Evolutionary conservation across 345 rosid species (phyloP).

Genomic region (Erucastrum elatum): DNA sequence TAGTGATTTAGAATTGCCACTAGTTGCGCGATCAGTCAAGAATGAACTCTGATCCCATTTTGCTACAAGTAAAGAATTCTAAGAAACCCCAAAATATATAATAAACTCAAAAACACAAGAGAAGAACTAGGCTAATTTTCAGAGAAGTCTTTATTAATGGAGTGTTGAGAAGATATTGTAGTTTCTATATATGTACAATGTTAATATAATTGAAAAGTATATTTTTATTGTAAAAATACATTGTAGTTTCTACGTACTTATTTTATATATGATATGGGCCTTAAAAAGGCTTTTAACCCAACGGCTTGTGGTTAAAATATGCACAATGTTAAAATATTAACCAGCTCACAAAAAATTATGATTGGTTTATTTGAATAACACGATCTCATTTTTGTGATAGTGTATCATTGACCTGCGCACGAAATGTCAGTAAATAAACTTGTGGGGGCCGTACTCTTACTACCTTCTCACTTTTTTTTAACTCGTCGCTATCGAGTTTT

Average conservation of each 20-base stretch:
- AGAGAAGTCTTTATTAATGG: no score
- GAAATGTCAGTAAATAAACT: constrained; percentile 9
- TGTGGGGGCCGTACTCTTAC: constrained; percentile 20
- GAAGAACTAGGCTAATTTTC: no score
- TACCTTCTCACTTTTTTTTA: not conserved
- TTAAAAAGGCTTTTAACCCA: not conserved
- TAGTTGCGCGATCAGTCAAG: no score
- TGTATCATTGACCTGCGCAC: not conserved
- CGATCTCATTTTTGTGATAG: not conserved
- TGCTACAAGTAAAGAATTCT: no score
- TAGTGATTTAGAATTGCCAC: no score
- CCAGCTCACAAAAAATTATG: not conserved
- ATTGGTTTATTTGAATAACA: not conserved
- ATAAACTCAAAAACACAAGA: no score
- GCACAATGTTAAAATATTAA: not conserved
- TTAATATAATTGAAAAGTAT: no score
- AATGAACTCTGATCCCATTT: no score
- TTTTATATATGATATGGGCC: not conserved
- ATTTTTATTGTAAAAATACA: no score
- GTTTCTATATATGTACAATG: no score
- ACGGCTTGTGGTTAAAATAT: not conserved
- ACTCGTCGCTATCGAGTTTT: constrained; percentile 34
- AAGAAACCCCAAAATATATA: no score
- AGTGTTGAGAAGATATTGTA: no score
- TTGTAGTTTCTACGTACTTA: not conserved